A percentile compares a stretch with the other conserved stretches of the same genome.
These are phyloP conservation scores for Ganoderma boninense DNA, from an alignment of 1,284 basidiomycete genomes.

Conservation along the genomic window DNA sequence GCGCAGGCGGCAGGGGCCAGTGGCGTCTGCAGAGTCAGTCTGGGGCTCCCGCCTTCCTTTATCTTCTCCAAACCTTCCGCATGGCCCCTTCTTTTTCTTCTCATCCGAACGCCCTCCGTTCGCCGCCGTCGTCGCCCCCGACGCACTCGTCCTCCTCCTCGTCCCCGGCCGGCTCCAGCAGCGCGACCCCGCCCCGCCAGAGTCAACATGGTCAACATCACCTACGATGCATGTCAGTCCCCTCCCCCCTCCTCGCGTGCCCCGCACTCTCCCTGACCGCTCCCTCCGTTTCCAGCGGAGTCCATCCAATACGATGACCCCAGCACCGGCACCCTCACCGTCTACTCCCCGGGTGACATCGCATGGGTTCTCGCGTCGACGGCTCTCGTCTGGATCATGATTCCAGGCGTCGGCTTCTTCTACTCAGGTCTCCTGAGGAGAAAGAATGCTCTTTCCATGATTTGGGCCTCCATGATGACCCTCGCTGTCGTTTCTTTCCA, in stretches of 20 bases:
- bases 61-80: constrained; percentile 21
- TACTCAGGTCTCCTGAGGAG: constrained; percentile 87
- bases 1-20: background rate
- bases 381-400: constrained; percentile 91
- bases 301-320: constrained; percentile 41
- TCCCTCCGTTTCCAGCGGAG: constrained; percentile 32
- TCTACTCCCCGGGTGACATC: constrained; percentile 83
- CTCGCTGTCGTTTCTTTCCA: constrained; percentile 64
- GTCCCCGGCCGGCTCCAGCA: constrained; percentile 17
- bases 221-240: constrained; percentile 57
- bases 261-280: constrained; percentile 14
- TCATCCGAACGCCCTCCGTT: constrained; percentile 23
- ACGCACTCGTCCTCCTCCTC: constrained; percentile 4
- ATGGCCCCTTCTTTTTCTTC: constrained; percentile 14
- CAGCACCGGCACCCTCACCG: constrained; percentile 37
- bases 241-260: background rate
- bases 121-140: constrained; percentile 20
- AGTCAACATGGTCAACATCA: constrained; percentile 57
- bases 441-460: constrained; percentile 95
- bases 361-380: constrained; percentile 79
- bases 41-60: constrained; percentile 18
- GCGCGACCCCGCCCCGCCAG: constrained; percentile 6
- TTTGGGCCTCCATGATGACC: constrained; percentile 84
- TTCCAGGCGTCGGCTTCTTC: constrained; percentile 91
- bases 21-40: background rate